phyloP scores from a whole-genome alignment of 495 filamentous ascomycete species.

The Aspergillus kassunensis region DNA sequence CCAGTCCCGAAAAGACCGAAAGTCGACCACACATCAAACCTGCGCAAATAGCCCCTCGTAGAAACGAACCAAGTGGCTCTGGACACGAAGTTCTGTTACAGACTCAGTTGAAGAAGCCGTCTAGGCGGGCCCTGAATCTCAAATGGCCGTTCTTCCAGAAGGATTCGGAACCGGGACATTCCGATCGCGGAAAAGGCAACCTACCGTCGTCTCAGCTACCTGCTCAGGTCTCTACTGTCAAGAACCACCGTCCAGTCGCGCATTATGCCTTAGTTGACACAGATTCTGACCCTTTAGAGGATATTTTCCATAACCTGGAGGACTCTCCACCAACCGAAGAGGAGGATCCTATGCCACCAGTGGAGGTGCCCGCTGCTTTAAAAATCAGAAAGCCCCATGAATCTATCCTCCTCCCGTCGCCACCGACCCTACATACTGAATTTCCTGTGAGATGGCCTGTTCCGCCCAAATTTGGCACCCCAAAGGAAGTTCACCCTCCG shows the following conservation, averaged over 20 bases:
- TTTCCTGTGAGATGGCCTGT: constrained; percentile 34
- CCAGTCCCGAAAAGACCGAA: background rate
- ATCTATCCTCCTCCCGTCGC: constrained; percentile 54
- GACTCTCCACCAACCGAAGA: constrained; percentile 43
- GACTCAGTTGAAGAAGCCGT: constrained; percentile 12
- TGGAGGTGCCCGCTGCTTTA: constrained; percentile 29
- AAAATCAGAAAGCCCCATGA: constrained; percentile 39
- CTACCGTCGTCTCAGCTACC: constrained; percentile 29
- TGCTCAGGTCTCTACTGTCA: constrained; percentile 36
- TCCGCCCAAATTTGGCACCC: constrained; percentile 43
- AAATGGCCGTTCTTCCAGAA: constrained; percentile 86
- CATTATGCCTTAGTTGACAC: constrained; percentile 83
- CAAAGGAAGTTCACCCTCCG: constrained; percentile 18
- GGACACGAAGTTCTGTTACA: background rate
- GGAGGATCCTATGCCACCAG: constrained; percentile 21
- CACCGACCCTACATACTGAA: constrained; percentile 45
- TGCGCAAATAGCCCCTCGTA: background rate
- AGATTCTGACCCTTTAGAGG: constrained; percentile 64
- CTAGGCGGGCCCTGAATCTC: constrained; percentile 36
- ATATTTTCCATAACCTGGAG: constrained; percentile 61
- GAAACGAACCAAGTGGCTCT: background rate
- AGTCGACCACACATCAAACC: background rate
- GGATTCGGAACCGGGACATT: constrained; percentile 24
- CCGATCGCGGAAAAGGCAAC: background rate
- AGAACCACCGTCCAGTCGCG: constrained; percentile 48